Percentiles rank a stretch among this genome's conserved stretches.
Evolutionary conservation across 805 yeast species (phyloP).

Genomic region (Priceomyces haplophilus): DNA sequence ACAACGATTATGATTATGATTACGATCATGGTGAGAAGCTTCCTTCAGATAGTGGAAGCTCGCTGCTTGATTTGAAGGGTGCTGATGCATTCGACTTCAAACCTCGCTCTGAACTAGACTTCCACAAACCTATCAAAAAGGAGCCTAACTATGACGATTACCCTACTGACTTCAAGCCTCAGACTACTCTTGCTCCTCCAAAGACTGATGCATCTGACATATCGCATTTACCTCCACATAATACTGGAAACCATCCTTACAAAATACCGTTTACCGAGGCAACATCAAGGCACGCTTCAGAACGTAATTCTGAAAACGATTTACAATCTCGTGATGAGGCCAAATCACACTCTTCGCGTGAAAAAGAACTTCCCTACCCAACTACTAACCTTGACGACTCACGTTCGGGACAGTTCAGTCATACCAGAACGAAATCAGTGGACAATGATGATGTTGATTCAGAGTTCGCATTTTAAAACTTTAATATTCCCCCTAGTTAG

Average conservation of each 20-base stretch:
- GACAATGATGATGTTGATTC: conserved; percentile 1
- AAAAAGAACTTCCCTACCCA: not conserved
- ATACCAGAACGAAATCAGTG: not conserved
- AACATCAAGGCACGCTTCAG: not conserved
- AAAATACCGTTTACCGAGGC: not conserved
- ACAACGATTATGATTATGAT: conserved; percentile 2
- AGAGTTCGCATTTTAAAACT: conserved; percentile 3
- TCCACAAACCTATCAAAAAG: not conserved
- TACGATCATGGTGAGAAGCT: conserved; percentile 9
- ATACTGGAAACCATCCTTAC: conserved; percentile 1
- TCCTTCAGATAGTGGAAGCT: conserved; percentile 7
- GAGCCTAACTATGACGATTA: not conserved
- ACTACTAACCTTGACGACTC: not conserved
- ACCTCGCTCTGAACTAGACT: not conserved
- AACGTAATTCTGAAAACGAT: not conserved
- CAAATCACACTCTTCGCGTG: no score
- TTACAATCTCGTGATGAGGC: not conserved
- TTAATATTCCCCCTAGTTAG: not conserved
- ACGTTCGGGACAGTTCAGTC: not conserved
- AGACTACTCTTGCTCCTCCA: not conserved
- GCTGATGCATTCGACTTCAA: conserved; percentile 12
- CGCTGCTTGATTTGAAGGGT: conserved; percentile 7
- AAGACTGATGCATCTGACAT: no score
- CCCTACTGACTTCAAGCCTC: not conserved
- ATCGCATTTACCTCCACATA: not conserved